phyloP scores from a whole-genome alignment of 2,329 filamentous ascomycete genomes.

The Monosporascus ibericus region DNA sequence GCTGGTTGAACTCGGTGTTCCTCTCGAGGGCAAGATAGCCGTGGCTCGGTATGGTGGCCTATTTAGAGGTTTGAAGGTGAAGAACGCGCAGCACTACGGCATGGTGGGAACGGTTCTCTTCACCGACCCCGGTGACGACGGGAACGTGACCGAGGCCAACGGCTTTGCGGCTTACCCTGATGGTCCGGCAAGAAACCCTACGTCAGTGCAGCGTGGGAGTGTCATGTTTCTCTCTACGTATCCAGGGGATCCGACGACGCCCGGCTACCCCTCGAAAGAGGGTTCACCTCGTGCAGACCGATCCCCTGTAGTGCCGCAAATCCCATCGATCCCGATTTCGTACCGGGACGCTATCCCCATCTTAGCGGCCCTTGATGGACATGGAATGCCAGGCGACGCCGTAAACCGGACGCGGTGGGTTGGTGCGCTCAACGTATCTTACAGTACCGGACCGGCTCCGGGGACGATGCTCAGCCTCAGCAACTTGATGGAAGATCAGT shows the following conservation, averaged over 20 bases:
- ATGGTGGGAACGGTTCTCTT: constrained; percentile 70
- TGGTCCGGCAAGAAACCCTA: constrained; percentile 72
- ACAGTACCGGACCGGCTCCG: constrained; percentile 40
- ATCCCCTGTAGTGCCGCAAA: constrained; percentile 59
- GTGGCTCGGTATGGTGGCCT: constrained; percentile 69
- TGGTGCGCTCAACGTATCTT: constrained; percentile 40
- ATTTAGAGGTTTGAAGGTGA: constrained; percentile 78
- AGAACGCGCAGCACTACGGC: constrained; percentile 71
- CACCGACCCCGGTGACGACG: constrained; percentile 70
- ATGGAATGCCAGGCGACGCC: constrained; percentile 61
- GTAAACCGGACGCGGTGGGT: constrained; percentile 57
- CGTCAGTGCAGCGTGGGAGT: constrained; percentile 72
- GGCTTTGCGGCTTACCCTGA: constrained; percentile 67
- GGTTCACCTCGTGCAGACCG: constrained; percentile 60
- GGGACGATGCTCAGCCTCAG: constrained; percentile 56
- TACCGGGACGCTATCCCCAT: constrained; percentile 71
- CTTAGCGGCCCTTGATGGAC: constrained; percentile 70
- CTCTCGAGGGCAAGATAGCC: constrained; percentile 70
- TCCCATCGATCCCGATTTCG: constrained; percentile 77
- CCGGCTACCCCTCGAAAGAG: constrained; percentile 73
- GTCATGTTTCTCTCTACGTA: constrained; percentile 61
- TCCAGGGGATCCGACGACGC: constrained; percentile 68
- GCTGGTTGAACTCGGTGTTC: constrained; percentile 60
- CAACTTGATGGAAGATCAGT: constrained; percentile 65
- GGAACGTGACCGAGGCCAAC: constrained; percentile 66